Conservation (phyloP, 2,329 filamentous ascomycete species). For the Verticillium tricorpus region DNA sequence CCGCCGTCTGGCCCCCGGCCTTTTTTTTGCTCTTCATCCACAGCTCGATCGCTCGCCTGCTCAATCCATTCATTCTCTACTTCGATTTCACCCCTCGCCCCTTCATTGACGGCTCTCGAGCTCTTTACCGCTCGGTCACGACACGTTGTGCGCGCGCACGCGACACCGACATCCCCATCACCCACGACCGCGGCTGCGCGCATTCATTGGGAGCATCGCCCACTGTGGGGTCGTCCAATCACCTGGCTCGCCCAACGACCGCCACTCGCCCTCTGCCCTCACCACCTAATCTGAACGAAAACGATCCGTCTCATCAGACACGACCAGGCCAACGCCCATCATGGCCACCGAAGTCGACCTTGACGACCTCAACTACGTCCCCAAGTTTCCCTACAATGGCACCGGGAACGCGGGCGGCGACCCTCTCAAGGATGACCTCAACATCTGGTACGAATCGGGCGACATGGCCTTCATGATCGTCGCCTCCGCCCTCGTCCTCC, state of each 20-base stretch:
- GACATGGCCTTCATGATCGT: conserved; percentile 84
- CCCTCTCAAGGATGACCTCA: conserved; percentile 63
- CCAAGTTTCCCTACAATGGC: conserved; percentile 58
- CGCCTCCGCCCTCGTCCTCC: conserved; percentile 74
- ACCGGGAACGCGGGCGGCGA: conserved; percentile 62
- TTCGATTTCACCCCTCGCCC: background rate
- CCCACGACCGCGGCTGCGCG: background rate
- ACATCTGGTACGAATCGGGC: conserved; percentile 75
- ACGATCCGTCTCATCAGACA: no score
- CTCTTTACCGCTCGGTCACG: background rate
- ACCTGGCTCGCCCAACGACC: background rate
- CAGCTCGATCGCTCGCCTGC: background rate
- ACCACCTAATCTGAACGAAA: background rate
- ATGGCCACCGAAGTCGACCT: conserved; percentile 27
- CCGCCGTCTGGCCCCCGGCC: background rate
- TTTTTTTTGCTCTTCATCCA: background rate
- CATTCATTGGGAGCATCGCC: background rate
- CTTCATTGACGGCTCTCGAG: background rate
- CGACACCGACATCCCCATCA: background rate
- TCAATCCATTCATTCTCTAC: background rate
- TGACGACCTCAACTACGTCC: conserved; percentile 38
- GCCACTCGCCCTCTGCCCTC: background rate
- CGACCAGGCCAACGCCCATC: conserved; percentile 18
- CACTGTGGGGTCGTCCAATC: background rate
- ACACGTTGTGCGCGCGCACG: background rate